These are phyloP conservation scores for Coemansia sp. DNA, from an alignment of 192 early-diverging fungal species.

Conservation along the genomic window DNA sequence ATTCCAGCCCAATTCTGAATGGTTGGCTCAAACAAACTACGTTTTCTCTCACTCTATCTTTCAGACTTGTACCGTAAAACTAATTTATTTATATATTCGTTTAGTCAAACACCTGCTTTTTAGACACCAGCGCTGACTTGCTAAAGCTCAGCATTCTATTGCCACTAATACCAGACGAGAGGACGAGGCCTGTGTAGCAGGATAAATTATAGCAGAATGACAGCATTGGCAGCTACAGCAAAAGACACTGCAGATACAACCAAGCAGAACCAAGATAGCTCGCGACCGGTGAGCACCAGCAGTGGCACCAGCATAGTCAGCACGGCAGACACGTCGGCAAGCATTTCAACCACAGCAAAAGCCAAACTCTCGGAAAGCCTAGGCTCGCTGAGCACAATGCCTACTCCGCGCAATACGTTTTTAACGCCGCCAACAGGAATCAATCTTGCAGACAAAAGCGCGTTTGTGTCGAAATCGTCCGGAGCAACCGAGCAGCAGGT, in stretches of 20 bases:
- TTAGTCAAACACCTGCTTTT: not conserved
- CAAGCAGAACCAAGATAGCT: slow-evolving; percentile 18
- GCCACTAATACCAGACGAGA: too few relatives aligned
- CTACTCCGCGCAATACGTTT: slow-evolving; percentile 51
- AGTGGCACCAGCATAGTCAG: slow-evolving; percentile 46
- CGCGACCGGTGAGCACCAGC: slow-evolving; percentile 47
- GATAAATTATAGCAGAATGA: slow-evolving; percentile 4
- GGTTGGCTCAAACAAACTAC: too few relatives aligned
- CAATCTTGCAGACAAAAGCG: slow-evolving; percentile 25
- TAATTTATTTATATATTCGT: not conserved
- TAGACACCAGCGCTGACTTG: not conserved
- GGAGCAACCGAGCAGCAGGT: not conserved
- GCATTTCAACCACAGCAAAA: not conserved
- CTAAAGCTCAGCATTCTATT: not conserved
- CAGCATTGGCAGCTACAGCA: not conserved
- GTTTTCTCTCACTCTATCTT: not conserved
- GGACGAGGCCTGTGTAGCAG: too few relatives aligned
- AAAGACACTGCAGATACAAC: not conserved
- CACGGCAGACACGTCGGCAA: slow-evolving; percentile 19
- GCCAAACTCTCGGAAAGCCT: slow-evolving; percentile 32
- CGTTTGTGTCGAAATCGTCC: not conserved
- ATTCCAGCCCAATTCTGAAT: slow-evolving; percentile 1
- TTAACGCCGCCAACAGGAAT: slow-evolving; percentile 47
- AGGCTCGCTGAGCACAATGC: slow-evolving; percentile 50
- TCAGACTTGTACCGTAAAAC: not conserved